phyloP scores from a whole-genome alignment of 371 early-diverging fungal genomes.

The Capniomyces stellatus region DNA sequence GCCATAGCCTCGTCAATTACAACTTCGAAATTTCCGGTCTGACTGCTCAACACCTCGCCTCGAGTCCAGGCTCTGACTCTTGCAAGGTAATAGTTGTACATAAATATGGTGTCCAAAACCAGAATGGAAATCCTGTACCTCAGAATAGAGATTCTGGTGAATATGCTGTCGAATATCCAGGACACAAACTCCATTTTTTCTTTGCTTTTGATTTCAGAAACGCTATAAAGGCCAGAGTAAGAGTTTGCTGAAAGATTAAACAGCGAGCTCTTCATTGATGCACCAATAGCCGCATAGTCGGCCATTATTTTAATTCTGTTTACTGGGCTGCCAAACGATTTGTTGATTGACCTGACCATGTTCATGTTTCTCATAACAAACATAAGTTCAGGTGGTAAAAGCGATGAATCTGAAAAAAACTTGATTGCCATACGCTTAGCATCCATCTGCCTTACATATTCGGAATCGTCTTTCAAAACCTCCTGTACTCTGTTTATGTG shows the following conservation, averaged over 20 bases:
- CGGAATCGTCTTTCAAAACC: constrained; percentile 16
- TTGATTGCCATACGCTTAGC: constrained; percentile 49
- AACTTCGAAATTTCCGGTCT: constrained; percentile 1
- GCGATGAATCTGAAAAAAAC: constrained; percentile 48
- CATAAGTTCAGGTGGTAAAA: constrained; percentile 70
- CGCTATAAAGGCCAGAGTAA: neutral
- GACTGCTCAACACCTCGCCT: neutral
- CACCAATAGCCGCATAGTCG: constrained; percentile 49
- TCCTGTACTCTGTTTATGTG: neutral
- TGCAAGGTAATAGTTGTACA: neutral
- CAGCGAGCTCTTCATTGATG: constrained; percentile 11
- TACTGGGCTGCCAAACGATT: constrained; percentile 63
- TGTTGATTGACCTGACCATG: constrained; percentile 70
- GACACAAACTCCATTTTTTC: neutral
- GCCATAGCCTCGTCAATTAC: constrained; percentile 5
- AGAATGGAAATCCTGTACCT: neutral
- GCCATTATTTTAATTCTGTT: constrained; percentile 80
- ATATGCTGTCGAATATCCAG: neutral
- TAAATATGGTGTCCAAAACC: neutral
- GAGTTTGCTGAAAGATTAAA: neutral
- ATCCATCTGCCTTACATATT: constrained; percentile 50
- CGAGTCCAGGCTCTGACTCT: neutral
- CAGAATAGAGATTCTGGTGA: neutral
- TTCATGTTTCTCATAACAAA: constrained; percentile 83
- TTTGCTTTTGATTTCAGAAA: neutral